Base-by-base conservation (phyloP, 768 basidiomycete species). In the Myochromella boudieri region DNA sequence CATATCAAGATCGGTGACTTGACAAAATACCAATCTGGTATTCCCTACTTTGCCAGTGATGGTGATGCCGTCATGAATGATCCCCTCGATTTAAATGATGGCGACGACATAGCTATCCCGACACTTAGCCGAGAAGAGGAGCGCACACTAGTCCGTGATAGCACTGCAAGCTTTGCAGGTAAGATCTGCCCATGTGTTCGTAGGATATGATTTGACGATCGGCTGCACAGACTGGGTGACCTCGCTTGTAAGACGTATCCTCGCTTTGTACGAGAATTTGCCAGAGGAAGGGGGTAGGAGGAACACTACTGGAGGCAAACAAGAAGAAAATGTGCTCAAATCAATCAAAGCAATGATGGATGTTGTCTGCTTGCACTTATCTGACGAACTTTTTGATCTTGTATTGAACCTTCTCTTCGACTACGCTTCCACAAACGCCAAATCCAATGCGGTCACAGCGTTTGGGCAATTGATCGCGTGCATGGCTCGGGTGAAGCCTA, bases 221-320 rank as follows among this genome's bases (percentile, higher is more conserved):
- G 15, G 11, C 7, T 26, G 37, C 49, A 10, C 49, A 90, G 91
- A 88, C 59, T 92, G 91, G 90, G 83, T 91, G 10, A 77, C 77
- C 0, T 81, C 85, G 17, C 77, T 92, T 24, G 84, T 92, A 58
- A 75, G 87, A 12, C 80, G 90, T 8, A 81, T 92, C 42, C 72
- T 92, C 42, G 80, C 88, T 1, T 68, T 97, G 15, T 95, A 87
- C 60, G 91, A 94, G 68, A 95, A 95, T 60, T 71, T 98, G 4
- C 95, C 95, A 0, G 95, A 98, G 63, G 95, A 95, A 67, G 93
- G 91, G 9, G 95, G 95, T 4, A 83, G 82, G 68, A 81, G 77
- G 67, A 89, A 89, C 52, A 85, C 78, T 27, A 91, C 91, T 1
- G 90, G 90, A 18, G 90, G 90, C n/a, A 89, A 88, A 62, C 78